Evolutionary conservation across 1,284 basidiomycete genomes (phyloP), one percentile per base, ranked within the genome.

Genomic region (Trichosporon sp.): DNA sequence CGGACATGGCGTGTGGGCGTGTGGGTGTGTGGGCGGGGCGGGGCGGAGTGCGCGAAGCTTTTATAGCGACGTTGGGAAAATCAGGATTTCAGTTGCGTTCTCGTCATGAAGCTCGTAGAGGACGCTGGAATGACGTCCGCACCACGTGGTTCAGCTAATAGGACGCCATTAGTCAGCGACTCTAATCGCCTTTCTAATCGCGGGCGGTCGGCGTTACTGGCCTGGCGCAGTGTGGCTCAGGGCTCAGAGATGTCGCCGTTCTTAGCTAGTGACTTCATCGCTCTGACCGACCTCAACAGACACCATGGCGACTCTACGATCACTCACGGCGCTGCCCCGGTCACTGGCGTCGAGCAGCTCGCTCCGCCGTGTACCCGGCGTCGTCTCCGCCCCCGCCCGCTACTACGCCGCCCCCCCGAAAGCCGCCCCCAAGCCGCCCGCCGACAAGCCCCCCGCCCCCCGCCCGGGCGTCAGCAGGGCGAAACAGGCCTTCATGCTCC

Each of bases 1-100:
- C 64, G 12, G 69, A 44, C 69, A 70, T 72, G 34, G 51, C 65
- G 65, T 34, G 21, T 21, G 67, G 34, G 66, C 60, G 35, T 44
- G 27, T 44, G 8, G 4, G 62, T 21, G n/a, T n/a, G 12, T 62
- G 56, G 21, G 35, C 23, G 65, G 21, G 23, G 35, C 7, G 18
- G 21, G 11, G 18, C 11, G 23, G 62, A 44, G 15, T 27, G 13
- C 6, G 35, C 3, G 11, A 27, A 18, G 21, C 31, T 44, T 32
- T 15, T 60, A 58, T 29, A 58, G 11, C 3, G 23, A 18, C 13
- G 27, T n/a, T n/a, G 56, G 11, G 25, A 58, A 25, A 51, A 23
- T 51, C 8, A 51, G 47, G 47, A 51, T 51, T 60, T 31, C 56
- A 31, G 56, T 32, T 31, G 6, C 13, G 11, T 11, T 29, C 15